phyloP scores from a whole-genome alignment of 2,329 filamentous ascomycete genomes.

The Botryosphaeria dothidea region DNA sequence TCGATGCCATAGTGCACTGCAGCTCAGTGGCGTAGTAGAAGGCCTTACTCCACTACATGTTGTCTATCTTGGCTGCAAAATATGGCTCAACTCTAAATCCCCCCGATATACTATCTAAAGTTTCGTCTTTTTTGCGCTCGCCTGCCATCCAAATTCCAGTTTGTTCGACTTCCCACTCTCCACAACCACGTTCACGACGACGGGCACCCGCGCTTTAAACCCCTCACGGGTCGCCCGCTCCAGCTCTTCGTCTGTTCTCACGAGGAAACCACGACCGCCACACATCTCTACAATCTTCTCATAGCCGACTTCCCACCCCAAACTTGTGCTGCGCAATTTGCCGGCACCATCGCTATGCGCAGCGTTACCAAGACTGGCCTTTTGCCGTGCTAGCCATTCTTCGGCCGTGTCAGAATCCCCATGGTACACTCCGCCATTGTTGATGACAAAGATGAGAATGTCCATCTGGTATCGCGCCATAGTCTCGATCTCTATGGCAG shows the following conservation, averaged over 20 bases:
- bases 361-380: slow-evolving; percentile 32
- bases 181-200: slow-evolving; percentile 58
- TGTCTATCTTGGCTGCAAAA: too few relatives aligned
- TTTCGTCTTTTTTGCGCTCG: not conserved
- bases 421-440: slow-evolving; percentile 51
- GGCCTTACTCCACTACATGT: too few relatives aligned
- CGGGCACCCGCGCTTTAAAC: slow-evolving; percentile 49
- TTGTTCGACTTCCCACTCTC: slow-evolving; percentile 50
- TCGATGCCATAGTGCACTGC: too few relatives aligned
- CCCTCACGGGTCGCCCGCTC: slow-evolving; percentile 52
- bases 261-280: slow-evolving; percentile 55
- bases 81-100: too few relatives aligned
- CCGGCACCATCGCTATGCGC: slow-evolving; percentile 27
- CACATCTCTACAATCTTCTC: slow-evolving; percentile 57
- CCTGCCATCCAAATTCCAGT: slow-evolving; percentile 23
- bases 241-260: slow-evolving; percentile 54
- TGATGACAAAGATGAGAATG: slow-evolving; percentile 57
- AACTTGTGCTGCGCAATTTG: slow-evolving; percentile 50
- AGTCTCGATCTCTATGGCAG: slow-evolving; percentile 57
- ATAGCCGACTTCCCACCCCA: slow-evolving; percentile 58
- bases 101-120: too few relatives aligned
- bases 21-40: too few relatives aligned
- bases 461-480: slow-evolving; percentile 58
- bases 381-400: slow-evolving; percentile 47
- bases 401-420: slow-evolving; percentile 39